Base-by-base conservation (phyloP, 2,329 filamentous ascomycete species). In the Cylindrodendrum hubeiense region DNA sequence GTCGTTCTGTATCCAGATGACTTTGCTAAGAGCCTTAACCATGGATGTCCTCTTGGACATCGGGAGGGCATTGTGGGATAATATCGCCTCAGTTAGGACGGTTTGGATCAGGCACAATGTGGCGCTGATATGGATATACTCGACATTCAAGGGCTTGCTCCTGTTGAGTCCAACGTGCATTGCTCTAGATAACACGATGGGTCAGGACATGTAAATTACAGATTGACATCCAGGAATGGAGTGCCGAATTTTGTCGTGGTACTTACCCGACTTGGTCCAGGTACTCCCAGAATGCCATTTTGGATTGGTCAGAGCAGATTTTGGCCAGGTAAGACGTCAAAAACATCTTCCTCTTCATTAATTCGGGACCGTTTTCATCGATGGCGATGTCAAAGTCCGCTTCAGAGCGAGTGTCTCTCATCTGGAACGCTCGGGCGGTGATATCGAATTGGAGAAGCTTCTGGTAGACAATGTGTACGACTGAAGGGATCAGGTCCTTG, bases 1-100 rank as follows among this genome's bases (percentile, higher is more conserved):
- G n/a, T 67, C 65, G 52, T 67, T 67, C 21, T 67, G 65, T 39
- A 67, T 67, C 65, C 65, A 67, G 51, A 67, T 67, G 13, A 67
- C 65, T 28, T 67, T 67, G 56, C 65, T 67, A 2, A 67, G 56
- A 10, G 65, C 65, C 21, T 67, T 67, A 22, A 67, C 65, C 65
- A 67, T 67, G 15, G 65, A 47, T 3, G 51, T 46, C 8, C 65
- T 12, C n/a, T 53, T 52, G n/a, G 65, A 67, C 65, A 67, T 64
- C 28, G 65, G 65, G 37, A 67, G 60, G 39, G 52, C 60, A 21
- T 56, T 67, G 34, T 67, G 65, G 4, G 65, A 64, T 13, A 67
- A 46, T 24, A 67, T 46, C 1, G 65, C 51, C 19, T 67, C 65
- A 3, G 65, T 64, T 6, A 67, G 34, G 5, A 67, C 65, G 52